A percentile compares a stretch with the other conserved stretches of the same genome.
Evolutionary conservation across 345 rosid species (phyloP).

Genomic region (Brassica rapa): DNA sequence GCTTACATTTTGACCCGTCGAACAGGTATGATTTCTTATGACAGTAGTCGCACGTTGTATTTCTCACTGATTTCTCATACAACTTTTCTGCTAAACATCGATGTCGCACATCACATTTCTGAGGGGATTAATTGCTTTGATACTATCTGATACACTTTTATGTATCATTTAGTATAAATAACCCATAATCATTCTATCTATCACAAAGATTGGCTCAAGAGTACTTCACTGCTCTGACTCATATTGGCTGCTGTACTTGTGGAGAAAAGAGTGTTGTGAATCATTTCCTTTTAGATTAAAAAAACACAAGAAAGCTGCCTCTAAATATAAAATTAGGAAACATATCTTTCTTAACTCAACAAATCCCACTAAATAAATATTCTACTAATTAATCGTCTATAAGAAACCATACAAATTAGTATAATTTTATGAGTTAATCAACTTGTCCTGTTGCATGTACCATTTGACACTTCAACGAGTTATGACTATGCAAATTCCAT

Average conservation of each 20-base stretch:
- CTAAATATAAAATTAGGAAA: not conserved
- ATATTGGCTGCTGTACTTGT: not conserved
- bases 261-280: not conserved
- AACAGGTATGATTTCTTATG: not conserved
- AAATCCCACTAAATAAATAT: constrained; percentile 3
- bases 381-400: not conserved
- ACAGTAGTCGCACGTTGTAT: constrained; percentile 57
- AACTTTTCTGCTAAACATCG: constrained; percentile 39
- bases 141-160: too few species aligned
- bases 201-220: not conserved
- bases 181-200: not conserved
- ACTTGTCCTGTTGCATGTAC: not conserved
- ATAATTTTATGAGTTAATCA: not conserved
- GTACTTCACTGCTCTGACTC: not conserved
- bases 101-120: too few species aligned
- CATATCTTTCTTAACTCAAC: constrained; percentile 3
- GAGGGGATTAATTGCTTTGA: too few species aligned
- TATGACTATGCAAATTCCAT: not conserved
- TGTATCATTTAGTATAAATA: too few species aligned
- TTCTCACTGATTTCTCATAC: constrained; percentile 44
- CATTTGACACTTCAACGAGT: not conserved
- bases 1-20: not conserved
- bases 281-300: not conserved
- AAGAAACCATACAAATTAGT: not conserved
- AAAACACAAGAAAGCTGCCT: not conserved